A percentile compares a stretch with the other conserved stretches of the same genome.
phyloP scores from a whole-genome alignment of 192 early-diverging fungal species.

The Diversispora eburnea region DNA sequence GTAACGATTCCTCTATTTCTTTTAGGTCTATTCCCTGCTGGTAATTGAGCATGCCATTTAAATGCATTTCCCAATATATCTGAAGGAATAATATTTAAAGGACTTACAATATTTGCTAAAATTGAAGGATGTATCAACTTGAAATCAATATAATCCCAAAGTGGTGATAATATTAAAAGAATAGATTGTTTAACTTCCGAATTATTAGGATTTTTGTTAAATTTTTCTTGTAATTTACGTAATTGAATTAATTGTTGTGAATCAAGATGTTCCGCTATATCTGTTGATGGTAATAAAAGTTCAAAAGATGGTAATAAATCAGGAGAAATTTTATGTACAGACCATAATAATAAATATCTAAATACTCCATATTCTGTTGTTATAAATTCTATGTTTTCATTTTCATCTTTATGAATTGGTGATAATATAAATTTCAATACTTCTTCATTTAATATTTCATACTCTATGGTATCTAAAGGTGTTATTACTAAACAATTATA shows the following conservation, averaged over 20 bases:
- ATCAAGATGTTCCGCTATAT: not conserved
- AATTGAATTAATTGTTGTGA: not conserved
- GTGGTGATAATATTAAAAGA: not conserved
- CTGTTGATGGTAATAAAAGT: not conserved
- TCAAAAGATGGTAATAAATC: slow-evolving; percentile 1
- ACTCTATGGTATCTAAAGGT: not conserved
- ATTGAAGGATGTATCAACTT: slow-evolving; percentile 16
- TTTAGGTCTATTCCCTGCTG: not conserved
- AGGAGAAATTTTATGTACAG: not conserved
- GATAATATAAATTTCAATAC: slow-evolving; percentile 11
- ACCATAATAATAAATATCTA: slow-evolving; percentile 12
- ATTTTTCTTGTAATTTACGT: not conserved
- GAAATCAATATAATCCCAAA: not conserved
- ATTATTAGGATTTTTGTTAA: not conserved
- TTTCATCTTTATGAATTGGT: not conserved
- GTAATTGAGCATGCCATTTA: slow-evolving; percentile 5
- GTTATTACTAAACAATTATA: not conserved
- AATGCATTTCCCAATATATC: slow-evolving; percentile 1
- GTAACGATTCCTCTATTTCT: slow-evolving; percentile 1
- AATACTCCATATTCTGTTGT: slow-evolving; percentile 18
- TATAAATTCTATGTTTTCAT: not conserved
- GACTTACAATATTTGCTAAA: slow-evolving; percentile 14
- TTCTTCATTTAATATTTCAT: not conserved
- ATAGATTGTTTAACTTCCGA: not conserved
- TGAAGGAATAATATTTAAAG: slow-evolving; percentile 1